Evolutionary conservation across 345 rosid genomes (phyloP), one percentile per base, ranked within the genome.

Genomic region (Aquilaria malaccensis): DNA sequence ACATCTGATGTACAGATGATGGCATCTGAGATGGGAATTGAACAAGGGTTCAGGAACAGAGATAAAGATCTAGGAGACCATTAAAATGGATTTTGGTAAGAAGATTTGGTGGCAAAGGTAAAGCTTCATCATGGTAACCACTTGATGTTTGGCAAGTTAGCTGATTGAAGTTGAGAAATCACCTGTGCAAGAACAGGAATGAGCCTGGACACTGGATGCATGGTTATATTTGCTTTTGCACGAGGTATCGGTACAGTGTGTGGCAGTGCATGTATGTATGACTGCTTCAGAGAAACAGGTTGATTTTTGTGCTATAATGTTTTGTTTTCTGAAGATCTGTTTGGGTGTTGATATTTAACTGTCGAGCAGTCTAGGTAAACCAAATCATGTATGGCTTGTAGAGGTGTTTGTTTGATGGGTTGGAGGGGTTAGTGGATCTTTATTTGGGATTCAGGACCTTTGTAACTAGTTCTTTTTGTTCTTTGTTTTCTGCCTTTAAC

Each of bases 1-100:
- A 62, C 80, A 32, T 69, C 78, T 29, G 82, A 83, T 57, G 62
- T 78, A 14, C 59, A 31, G 48, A 61, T 66, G 63, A 30, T 80
- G 61, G 76, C 84, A 46, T 70, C 78, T 41, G 84, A 82, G 74
- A 71, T 78, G 56, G 82, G 72, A 43, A 69, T 70, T 65, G 82
- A 79, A 51, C 69, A 66, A 31, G 74, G 80, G 60, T 62, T 59
- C 58, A 33, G 62, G 13, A 66, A 64, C 45, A 65, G 70, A 56
- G 63, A 75, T 59, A 79, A 69, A 79, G 62, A 46, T 67, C 46
- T 31, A 56, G 50, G 70, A 41, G 65, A 13, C 53, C 68, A 33
- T 30, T 73, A 64, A 71, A 66, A 49, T 66, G 52, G 62, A 57
- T 52, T 62, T 11, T 45, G 49, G 30, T 6, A 9, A 45, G 48